Base-by-base conservation (phyloP, 305 asterid species). In the Fraxinus albicans region DNA sequence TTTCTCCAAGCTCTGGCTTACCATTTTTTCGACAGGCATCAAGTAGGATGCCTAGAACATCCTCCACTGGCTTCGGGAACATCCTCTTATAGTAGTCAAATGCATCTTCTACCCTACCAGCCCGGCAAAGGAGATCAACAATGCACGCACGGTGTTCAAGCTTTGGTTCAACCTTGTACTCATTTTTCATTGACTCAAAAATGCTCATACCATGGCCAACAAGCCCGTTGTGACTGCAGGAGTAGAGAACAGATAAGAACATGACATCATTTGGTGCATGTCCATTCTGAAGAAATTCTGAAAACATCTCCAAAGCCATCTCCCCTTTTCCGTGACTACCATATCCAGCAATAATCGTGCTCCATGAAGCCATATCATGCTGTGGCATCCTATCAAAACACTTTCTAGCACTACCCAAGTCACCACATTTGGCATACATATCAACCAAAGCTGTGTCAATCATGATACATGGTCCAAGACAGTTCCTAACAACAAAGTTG, bases 171-270 rank as follows among this genome's bases (percentile, higher is more conserved):
- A 95, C 88, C 35, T 86, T 80, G 36, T 88, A 85, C 86, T 91
- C 92, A 21, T 87, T 87, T 84, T 44, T 83, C 98, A 94, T 94
- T 31, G 95, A 91, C 80, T 91, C 93, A 72, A 93, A 94, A 87
- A 92, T 88, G 86, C 65, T 50, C 83, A 94, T 81, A 67, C 96
- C 98, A 42, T 55, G 85, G 81, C 91, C 91, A 17, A 95, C 90
- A 50, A 95, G 93, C 79, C 98, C 98, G n/a, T 90, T 93, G 79
- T 95, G 98, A 81, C 97, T 95, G 79, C 98, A 93, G 13, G 95
- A 91, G 69, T 82, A 91, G 50, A 95, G 90, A 81, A 91, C 79
- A 8, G 97, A 84, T 79, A 95, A 85, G 86, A 90, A 90, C 73
- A 93, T 79, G 27, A 92, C 91, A 70, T 90, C 88, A 53, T 93